Evolutionary conservation across 306 rosid genomes (phyloP), one percentile per base, ranked within the genome.

Genomic region (Begonia fuchsioides): DNA sequence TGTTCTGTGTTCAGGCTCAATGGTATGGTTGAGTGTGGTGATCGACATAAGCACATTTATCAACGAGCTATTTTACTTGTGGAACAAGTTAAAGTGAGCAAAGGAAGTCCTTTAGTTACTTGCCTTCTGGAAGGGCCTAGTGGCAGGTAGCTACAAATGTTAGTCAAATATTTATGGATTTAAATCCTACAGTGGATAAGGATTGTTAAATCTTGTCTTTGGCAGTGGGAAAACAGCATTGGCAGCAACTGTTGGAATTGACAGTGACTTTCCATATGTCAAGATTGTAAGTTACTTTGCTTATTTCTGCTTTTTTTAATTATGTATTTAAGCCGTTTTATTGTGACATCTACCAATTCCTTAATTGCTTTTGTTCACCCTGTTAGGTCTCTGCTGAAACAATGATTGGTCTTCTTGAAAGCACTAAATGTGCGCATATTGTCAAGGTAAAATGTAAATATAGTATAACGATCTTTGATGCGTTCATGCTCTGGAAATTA

Each of bases 341-440:
- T 12, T 17, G 19, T 44, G 48, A 11, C 12, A 52, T 41, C 20
- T n/a, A 38, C 53, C 26, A 39, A 43, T 35, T 54, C 55, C 44
- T 40, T 32, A 13, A 41, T 50, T 70, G 43, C 47, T 47, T 49
- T 43, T 68, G 49, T 56, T 57, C 50, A 35, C 51, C 66, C 51
- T 61, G 20, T 35, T 62, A 92, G 98, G 72, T 92, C 60, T 92
- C 98, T 38, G 93, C 87, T 43, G 96, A 85, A 69, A 10, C 96
- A 48, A 82, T 92, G 98, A 77, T 92, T 67, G 98, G 98, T 52
- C 83, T 92, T 54, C 96, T 74, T 15, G 98, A 92, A 73, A 85
- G 94, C 77, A 73, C 87, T 40, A 92, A 92, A 66, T 92, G 98
- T 60, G 76, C 93, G 9, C 85, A 81, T 47, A 92, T 85, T 55